Evolutionary conservation across 192 early-diverging fungal species (phyloP).

Genomic region (Neocallimastix lanati): DNA sequence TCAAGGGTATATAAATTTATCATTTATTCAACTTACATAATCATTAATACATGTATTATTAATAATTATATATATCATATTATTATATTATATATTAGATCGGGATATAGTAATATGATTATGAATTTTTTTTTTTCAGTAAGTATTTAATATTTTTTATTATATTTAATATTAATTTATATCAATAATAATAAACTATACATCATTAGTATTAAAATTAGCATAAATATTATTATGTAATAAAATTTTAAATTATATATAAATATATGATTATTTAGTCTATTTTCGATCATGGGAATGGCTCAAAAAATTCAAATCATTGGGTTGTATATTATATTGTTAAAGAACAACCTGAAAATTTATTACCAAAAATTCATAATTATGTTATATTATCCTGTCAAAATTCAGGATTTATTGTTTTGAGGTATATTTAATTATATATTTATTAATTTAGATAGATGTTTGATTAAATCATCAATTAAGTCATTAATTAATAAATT

Average conservation of each 20-base stretch:
- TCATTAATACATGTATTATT: too few species aligned
- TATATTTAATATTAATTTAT: too few species aligned
- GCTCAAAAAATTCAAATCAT: neutral
- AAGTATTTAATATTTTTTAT: neutral
- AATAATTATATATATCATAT: too few species aligned
- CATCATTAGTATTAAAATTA: too few species aligned
- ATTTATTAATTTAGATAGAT: too few species aligned
- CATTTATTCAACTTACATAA: too few species aligned
- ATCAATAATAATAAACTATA: too few species aligned
- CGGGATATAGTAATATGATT: neutral
- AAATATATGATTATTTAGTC: neutral
- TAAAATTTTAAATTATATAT: too few species aligned
- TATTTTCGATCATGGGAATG: neutral
- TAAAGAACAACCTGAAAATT: neutral
- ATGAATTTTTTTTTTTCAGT: neutral
- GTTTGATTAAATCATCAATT: too few species aligned
- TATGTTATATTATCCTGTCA: neutral
- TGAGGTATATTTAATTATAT: neutral
- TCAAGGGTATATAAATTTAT: neutral
- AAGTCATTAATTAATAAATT: too few species aligned
- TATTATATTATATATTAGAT: too few species aligned
- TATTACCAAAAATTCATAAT: neutral
- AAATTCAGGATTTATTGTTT: neutral
- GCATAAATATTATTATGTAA: too few species aligned
- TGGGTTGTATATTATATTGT: neutral